Evolutionary conservation across 139 green algal species (phyloP).

Genomic region (Chlamydomonas asymmetrica): DNA sequence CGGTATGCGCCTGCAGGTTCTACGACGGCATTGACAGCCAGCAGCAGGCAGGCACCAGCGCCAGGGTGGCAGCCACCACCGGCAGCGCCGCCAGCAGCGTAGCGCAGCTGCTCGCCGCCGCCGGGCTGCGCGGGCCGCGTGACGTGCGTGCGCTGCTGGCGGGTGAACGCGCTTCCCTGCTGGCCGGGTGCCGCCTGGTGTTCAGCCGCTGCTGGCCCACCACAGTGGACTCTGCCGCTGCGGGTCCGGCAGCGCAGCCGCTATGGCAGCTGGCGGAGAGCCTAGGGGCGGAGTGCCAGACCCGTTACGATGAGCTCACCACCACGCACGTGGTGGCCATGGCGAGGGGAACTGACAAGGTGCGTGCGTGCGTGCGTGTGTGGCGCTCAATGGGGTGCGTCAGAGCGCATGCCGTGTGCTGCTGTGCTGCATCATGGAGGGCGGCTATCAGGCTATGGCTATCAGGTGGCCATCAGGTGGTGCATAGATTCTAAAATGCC

Average conservation of each 20-base stretch:
- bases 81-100: no score
- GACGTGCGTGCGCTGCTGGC: no score
- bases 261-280: conserved; percentile 76
- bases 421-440: no score
- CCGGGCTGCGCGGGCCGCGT: no score
- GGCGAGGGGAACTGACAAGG: conserved; percentile 33
- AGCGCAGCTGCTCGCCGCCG: no score
- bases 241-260: conserved; percentile 52
- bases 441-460: neutral
- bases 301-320: neutral
- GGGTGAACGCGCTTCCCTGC: no score
- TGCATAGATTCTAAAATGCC: neutral
- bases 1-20: no score
- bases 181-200: conserved; percentile 63
- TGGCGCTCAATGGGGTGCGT: neutral
- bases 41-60: no score
- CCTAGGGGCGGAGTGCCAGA: conserved; percentile 68
- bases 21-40: no score
- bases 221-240: no score
- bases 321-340: conserved; percentile 40
- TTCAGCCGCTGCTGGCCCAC: conserved; percentile 85
- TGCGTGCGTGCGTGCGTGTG: neutral
- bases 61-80: no score
- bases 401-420: no score
- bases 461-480: neutral